A percentile compares a stretch with the other conserved stretches of the same genome.
phyloP scores from a whole-genome alignment of 2,329 filamentous ascomycete species.

The Fusarium sp. region DNA sequence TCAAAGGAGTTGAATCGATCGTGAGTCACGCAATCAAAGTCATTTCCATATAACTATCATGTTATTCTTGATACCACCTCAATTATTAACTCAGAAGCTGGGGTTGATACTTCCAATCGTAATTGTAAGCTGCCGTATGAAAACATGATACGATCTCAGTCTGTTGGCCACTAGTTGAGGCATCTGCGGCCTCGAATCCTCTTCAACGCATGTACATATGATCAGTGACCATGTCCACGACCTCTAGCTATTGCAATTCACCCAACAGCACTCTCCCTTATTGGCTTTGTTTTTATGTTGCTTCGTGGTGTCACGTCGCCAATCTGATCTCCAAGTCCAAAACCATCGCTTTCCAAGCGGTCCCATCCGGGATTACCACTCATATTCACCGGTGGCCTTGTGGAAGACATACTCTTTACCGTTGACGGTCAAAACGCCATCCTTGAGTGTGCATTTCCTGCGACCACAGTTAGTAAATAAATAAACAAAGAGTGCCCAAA shows the following conservation, averaged over 20 bases:
- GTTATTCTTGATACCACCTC: constrained; percentile 22
- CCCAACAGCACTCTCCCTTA: background rate
- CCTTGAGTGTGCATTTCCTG: constrained; percentile 97
- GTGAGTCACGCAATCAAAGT: constrained; percentile 1
- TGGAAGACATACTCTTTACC: constrained; percentile 98
- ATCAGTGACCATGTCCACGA: constrained; percentile 12
- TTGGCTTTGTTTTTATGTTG: constrained; percentile 28
- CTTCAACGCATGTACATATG: constrained; percentile 23
- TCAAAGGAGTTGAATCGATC: background rate
- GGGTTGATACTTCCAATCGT: background rate
- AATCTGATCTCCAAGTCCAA: constrained; percentile 7
- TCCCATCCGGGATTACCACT: constrained; percentile 73
- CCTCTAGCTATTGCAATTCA: constrained; percentile 7
- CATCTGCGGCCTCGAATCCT: constrained; percentile 21
- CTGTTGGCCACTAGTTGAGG: constrained; percentile 40
- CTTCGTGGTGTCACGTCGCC: background rate
- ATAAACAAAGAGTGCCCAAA: background rate
- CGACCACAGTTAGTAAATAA: constrained; percentile 19
- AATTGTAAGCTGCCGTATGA: constrained; percentile 15
- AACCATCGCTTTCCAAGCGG: background rate
- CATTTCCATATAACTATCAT: constrained; percentile 5
- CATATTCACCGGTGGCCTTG: constrained; percentile 96
- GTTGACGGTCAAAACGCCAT: constrained; percentile 92
- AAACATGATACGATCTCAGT: constrained; percentile 33
- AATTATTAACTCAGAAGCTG: constrained; percentile 18